Percentiles rank a stretch among this genome's conserved stretches.
Conservation (phyloP, 2,329 filamentous ascomycete species). For the Sporothrix dimorphospora region DNA sequence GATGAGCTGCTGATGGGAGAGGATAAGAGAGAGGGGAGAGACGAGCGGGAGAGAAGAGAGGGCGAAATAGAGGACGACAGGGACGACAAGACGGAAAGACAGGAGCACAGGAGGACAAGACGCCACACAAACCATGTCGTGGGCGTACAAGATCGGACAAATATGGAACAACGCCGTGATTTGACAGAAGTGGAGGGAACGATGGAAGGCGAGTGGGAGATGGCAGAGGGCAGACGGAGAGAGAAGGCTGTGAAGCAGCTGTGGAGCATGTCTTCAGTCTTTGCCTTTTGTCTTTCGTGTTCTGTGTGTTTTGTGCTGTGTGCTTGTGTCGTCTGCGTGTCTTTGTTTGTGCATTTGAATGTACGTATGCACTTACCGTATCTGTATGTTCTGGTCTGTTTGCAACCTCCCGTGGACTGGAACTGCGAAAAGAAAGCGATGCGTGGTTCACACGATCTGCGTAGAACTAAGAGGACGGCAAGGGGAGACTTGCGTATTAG, state of each 20-base stretch:
- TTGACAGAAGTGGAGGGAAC: not conserved
- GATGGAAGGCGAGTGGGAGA: not conserved
- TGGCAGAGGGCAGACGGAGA: too few species aligned
- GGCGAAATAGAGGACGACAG: not conserved
- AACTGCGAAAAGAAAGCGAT: not conserved
- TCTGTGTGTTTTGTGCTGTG: too few species aligned
- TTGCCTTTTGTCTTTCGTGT: too few species aligned
- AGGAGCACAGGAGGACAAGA: not conserved
- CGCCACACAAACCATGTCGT: conserved; percentile 8
- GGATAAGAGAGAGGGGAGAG: not conserved
- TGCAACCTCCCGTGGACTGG: not conserved
- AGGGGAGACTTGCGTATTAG: not conserved
- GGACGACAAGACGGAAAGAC: not conserved
- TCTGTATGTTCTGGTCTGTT: conserved; percentile 4
- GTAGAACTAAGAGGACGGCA: not conserved
- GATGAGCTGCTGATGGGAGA: not conserved
- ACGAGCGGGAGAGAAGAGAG: not conserved
- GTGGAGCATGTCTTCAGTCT: not conserved
- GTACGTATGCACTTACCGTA: not conserved
- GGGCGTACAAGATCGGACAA: conserved; percentile 13
- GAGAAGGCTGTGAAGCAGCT: too few species aligned
- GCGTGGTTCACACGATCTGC: conserved; percentile 1
- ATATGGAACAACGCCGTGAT: conserved; percentile 17
- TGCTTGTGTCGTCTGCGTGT: not conserved
- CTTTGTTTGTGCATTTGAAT: not conserved